A percentile compares a stretch with the other conserved stretches of the same genome.
phyloP scores from a whole-genome alignment of 371 early-diverging fungal species.

The Nematocida sp. region DNA sequence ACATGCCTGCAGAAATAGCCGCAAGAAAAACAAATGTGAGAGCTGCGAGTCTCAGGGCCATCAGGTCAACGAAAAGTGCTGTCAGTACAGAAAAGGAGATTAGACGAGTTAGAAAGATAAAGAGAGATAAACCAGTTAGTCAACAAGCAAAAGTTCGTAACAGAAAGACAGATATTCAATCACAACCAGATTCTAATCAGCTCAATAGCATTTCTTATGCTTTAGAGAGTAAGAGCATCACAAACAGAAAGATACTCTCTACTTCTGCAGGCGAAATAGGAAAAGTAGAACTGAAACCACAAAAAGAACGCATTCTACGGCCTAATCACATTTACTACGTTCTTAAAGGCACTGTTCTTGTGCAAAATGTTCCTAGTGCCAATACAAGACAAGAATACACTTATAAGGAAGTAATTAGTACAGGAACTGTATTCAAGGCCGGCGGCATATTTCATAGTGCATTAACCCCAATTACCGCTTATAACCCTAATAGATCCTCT shows the following conservation, averaged over 20 bases:
- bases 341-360: slow-evolving; percentile 14
- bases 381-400: neutral
- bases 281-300: neutral
- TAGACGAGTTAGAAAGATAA: too few species aligned
- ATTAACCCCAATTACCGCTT: neutral
- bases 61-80: too few species aligned
- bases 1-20: too few species aligned
- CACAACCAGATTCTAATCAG: too few species aligned
- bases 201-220: neutral
- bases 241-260: neutral
- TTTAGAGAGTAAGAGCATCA: neutral
- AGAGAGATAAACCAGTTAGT: too few species aligned
- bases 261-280: neutral
- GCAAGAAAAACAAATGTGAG: too few species aligned
- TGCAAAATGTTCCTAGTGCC: neutral
- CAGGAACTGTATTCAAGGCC: slow-evolving; percentile 33
- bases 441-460: neutral
- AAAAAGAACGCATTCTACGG: neutral
- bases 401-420: neutral
- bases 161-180: too few species aligned
- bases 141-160: too few species aligned
- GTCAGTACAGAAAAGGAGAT: too few species aligned
- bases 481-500: too few species aligned
- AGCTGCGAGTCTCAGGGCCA: too few species aligned
- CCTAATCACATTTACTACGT: slow-evolving; percentile 17